Evolutionary conservation across 2,329 filamentous ascomycete genomes (phyloP), one percentile per base, ranked within the genome.

Genomic region (Thielaviopsis populi): DNA sequence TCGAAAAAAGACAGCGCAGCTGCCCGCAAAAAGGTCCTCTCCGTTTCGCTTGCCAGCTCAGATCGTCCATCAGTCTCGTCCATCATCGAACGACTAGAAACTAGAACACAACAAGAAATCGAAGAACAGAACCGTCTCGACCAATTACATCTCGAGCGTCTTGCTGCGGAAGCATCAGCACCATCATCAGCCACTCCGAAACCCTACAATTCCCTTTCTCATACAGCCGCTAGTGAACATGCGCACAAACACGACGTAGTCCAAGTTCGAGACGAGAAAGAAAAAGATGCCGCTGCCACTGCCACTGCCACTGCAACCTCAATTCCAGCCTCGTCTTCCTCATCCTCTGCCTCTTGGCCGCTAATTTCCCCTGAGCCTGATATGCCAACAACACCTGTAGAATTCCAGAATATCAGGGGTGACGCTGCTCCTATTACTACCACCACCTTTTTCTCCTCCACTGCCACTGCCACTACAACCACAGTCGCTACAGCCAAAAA

Each of bases 11-110:
- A 46, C 59, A 61, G 24, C 22, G 30, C 46, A n/a, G 41, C 30
- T 33, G 19, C 41, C 46, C 64, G 62, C 37, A 63, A 66, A 66
- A 66, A 63, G 48, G 61, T 65, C 19, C 48, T 65, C 6, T 65
- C 64, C 17, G 61, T 59, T 24, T 59, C 60, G 53, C 56, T 63
- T 19, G 61, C 61, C 24, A 63, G 42, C 6, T 62, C 64, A 8
- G 61, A 63, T 50, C 61, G 64, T 11, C 61, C 64, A 1, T 48
- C 61, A 19, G 64, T 66, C 6, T 50, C 61, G 3, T 58, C 54
- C 24, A 66, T 66, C 27, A 42, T 66, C 46, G 61, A 66, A 37
- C 58, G 48, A 15, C 61, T 66, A 15, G 64, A 66, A 48, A 61
- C 48, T 1, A 54, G 61, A 13, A 66, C 64, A 3, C 60, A 62